These are phyloP conservation scores for Lepiota venenata DNA, from an alignment of 768 basidiomycete genomes.

Conservation along the genomic window DNA sequence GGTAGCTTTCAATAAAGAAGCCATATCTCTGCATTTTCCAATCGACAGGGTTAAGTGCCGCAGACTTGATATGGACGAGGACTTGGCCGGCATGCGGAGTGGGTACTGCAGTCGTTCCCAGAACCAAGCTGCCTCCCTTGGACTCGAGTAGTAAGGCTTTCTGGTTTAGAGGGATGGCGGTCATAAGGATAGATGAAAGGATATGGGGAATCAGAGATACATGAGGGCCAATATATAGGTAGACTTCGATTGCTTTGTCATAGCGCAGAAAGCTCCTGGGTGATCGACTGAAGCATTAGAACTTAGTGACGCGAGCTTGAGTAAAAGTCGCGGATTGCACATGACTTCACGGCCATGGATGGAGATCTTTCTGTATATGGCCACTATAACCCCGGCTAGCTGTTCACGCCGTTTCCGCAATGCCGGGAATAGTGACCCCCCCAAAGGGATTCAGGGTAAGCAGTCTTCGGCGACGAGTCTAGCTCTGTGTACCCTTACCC, in stretches of 20 bases:
- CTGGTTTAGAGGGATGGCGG: slow-evolving; percentile 13
- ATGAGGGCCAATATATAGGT: background rate
- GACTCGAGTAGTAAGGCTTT: slow-evolving; percentile 23
- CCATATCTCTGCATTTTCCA: slow-evolving; percentile 45
- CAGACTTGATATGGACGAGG: slow-evolving; percentile 43
- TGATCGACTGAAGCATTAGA: background rate
- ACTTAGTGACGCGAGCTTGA: too few species aligned
- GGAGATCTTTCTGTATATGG: too few species aligned
- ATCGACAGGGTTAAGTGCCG: slow-evolving; percentile 51
- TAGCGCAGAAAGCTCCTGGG: too few species aligned
- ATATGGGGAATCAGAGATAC: background rate
- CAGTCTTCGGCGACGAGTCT: too few species aligned
- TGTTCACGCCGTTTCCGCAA: too few species aligned
- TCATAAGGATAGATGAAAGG: background rate
- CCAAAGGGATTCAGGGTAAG: too few species aligned
- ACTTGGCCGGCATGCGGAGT: slow-evolving; percentile 45
- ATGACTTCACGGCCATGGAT: too few species aligned
- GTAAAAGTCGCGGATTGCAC: too few species aligned
- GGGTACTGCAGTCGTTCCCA: slow-evolving; percentile 31
- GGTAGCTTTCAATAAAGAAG: slow-evolving; percentile 36
- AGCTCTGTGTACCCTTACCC: too few species aligned
- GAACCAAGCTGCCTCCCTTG: slow-evolving; percentile 24
- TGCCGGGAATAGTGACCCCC: too few species aligned
- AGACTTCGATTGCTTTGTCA: too few species aligned
- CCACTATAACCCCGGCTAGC: too few species aligned